phyloP scores from a whole-genome alignment of 305 asterid species.

The Rubia balearica region DNA sequence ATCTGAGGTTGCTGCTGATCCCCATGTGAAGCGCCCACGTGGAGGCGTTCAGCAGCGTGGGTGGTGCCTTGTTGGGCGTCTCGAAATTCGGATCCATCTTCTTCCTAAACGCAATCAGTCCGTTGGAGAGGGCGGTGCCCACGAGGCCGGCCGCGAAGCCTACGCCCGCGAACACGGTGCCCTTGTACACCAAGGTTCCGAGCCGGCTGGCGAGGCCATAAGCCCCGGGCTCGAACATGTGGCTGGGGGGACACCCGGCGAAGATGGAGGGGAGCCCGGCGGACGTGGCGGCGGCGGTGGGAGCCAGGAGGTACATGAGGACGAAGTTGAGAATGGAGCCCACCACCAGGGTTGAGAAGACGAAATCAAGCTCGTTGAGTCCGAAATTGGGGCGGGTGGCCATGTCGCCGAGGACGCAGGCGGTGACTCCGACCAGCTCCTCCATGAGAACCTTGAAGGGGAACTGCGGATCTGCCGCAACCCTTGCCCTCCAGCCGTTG shows the following conservation, averaged over 20 bases:
- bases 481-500: constrained; percentile 43
- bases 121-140: constrained; percentile 44
- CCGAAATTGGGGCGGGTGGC: constrained; percentile 44
- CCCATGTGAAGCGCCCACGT: constrained; percentile 57
- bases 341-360: constrained; percentile 43
- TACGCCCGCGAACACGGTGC: constrained; percentile 35
- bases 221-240: constrained; percentile 48
- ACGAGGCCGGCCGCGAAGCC: constrained; percentile 47
- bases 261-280: constrained; percentile 33
- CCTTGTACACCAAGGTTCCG: constrained; percentile 43
- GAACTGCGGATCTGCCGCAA: constrained; percentile 44
- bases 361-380: constrained; percentile 40
- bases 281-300: constrained; percentile 25
- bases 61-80: constrained; percentile 48
- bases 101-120: constrained; percentile 35
- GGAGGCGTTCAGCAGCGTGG: constrained; percentile 33
- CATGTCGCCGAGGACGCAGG: constrained; percentile 43
- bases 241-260: constrained; percentile 39
- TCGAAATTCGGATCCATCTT: constrained; percentile 45
- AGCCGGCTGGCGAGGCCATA: constrained; percentile 30
- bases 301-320: constrained; percentile 46
- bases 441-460: constrained; percentile 51
- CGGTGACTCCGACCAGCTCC: constrained; percentile 42
- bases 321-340: constrained; percentile 40
- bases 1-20: constrained; percentile 39